Base-by-base conservation (phyloP, 352 stramenopile species). In the Phytophthora foliorum region DNA sequence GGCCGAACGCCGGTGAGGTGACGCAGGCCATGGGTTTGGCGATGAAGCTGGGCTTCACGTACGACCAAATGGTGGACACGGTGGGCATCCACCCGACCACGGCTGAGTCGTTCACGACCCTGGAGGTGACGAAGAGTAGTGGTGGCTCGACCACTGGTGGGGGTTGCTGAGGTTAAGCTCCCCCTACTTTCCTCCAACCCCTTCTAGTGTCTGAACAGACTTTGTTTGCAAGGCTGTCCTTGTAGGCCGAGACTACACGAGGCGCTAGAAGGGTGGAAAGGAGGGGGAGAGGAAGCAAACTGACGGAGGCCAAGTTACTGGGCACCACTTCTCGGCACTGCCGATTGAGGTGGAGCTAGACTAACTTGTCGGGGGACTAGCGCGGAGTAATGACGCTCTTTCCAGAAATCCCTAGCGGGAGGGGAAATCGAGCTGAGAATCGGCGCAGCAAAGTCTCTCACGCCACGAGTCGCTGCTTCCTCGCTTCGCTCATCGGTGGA, bases 1-100 rank as follows among this genome's bases (percentile, higher is more conserved):
- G 97, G 34, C 98, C 97, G 17, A 98, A 99, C 68, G 97, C 97
- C 34, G 98, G 98, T 50, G 98, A 99, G 81, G 88, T 98, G 53
- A 97, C 91, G 25, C 94, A 97, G 67, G 88, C 96, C 36, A 98
- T 98, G 68, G 96, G 93, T 17, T 81, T 98, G 22, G 90, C 95
- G 3, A 98, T 99, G 88, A 98, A 98, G 75, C 69, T 98, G 57
- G 91, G 94, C 25, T 92, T 98, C 63, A 99, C 88, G 41, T 98
- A 98, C 75, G 88, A 95, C 41, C 82, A 98, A 75, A 93, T 99
- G 67, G 81, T 89, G 17, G 84, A 90, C 52, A 98, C 96, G 19
- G 94, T 99, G 16, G 96, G 97, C 46, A 99, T 99, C 74, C 97
- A 99, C 77, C 97, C 97, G 50, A 99, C 97, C 51, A 97, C 88